phyloP scores from a whole-genome alignment of 306 rosid species.

The Dalbergia oliveri region DNA sequence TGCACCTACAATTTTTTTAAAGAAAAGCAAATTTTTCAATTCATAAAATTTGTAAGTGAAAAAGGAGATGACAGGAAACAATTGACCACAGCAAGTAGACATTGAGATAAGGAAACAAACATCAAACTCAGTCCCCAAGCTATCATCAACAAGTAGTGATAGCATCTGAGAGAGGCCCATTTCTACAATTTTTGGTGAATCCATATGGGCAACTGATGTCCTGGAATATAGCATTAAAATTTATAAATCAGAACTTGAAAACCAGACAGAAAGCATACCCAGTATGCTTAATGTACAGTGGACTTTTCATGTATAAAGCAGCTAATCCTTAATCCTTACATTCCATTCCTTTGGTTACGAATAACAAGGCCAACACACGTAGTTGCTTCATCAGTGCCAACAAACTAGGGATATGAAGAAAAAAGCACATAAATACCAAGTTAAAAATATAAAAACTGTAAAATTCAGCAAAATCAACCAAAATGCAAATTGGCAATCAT shows the following conservation, averaged over 20 bases:
- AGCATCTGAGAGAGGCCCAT: conserved; percentile 84
- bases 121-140: conserved; percentile 65
- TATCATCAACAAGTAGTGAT: conserved; percentile 52
- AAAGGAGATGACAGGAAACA: conserved; percentile 12
- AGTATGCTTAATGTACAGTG: conserved; percentile 1
- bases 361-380: conserved; percentile 88
- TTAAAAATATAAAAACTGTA: neutral
- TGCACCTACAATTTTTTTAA: conserved; percentile 69
- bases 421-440: conserved; percentile 23
- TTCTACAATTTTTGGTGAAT: conserved; percentile 78
- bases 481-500: conserved; percentile 25
- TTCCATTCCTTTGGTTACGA: conserved; percentile 70
- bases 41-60: conserved; percentile 5
- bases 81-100: conserved; percentile 10
- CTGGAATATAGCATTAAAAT: conserved; percentile 49
- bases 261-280: conserved; percentile 10
- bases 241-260: conserved; percentile 20
- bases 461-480: conserved; percentile 10
- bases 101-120: conserved; percentile 51
- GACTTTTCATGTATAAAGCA: conserved; percentile 2
- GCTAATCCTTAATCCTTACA: conserved; percentile 59
- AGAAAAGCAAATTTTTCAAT: conserved; percentile 35
- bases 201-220: conserved; percentile 86
- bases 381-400: conserved; percentile 98
- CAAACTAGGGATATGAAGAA: conserved; percentile 56